These are phyloP conservation scores for Rhizophagus clarus DNA, from an alignment of 192 early-diverging fungal genomes.

Conservation along the genomic window DNA sequence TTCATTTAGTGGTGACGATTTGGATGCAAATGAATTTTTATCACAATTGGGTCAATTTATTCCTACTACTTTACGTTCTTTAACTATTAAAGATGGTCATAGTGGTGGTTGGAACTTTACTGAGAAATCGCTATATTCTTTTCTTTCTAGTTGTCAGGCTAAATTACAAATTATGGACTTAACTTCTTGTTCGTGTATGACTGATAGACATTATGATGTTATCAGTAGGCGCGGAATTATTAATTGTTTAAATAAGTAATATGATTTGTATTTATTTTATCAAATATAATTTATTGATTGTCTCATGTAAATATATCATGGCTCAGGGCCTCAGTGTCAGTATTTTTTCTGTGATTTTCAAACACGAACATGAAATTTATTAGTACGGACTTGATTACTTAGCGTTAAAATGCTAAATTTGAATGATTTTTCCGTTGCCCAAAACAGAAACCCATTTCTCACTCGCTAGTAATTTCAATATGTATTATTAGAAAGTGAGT, in stretches of 20 bases:
- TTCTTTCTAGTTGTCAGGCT: neutral
- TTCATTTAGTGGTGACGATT: neutral
- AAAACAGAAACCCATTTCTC: no score
- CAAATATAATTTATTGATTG: no score
- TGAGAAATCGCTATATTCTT: neutral
- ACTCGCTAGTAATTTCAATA: no score
- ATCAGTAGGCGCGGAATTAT: neutral
- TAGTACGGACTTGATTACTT: no score
- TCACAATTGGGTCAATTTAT: neutral
- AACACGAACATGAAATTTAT: no score
- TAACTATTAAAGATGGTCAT: conserved; percentile 11
- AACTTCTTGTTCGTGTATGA: neutral
- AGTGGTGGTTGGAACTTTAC: conserved; percentile 3
- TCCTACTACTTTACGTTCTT: neutral
- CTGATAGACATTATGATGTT: conserved; percentile 7
- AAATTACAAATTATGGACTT: neutral
- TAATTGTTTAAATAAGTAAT: neutral
- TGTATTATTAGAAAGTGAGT: no score
- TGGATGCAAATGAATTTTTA: conserved; percentile 1
- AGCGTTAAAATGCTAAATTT: no score
- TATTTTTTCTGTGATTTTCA: no score
- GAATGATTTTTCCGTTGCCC: no score
- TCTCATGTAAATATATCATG: no score
- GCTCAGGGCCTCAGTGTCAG: no score
- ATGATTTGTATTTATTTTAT: no score